These are phyloP conservation scores for Puccinia novopanici DNA, from an alignment of 1,284 basidiomycete genomes.

Conservation along the genomic window DNA sequence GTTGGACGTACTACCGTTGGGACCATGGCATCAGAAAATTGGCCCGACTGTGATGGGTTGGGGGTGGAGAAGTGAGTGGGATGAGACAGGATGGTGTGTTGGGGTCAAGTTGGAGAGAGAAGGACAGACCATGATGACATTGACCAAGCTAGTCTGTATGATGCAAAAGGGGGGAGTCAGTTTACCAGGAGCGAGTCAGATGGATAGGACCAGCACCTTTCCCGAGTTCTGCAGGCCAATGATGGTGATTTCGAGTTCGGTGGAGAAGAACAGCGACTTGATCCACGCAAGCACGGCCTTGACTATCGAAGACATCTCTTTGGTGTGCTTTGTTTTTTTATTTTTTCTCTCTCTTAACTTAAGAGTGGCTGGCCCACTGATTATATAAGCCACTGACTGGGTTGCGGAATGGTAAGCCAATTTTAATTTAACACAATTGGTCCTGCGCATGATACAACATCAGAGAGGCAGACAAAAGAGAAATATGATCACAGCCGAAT, in stretches of 20 bases:
- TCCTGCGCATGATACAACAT: no score
- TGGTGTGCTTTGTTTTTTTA: not conserved
- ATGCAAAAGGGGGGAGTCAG: not conserved
- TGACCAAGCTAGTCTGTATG: constrained; percentile 57
- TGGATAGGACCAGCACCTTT: constrained; percentile 53
- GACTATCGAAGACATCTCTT: constrained; percentile 68
- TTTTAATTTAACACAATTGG: no score
- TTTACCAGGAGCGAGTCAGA: not conserved
- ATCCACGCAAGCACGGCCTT: constrained; percentile 68
- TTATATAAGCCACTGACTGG: no score
- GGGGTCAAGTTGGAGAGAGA: not conserved
- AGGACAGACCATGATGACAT: constrained; percentile 55
- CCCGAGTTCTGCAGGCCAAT: constrained; percentile 76
- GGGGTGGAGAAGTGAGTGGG: not conserved
- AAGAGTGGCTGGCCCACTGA: no score
- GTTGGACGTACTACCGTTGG: constrained; percentile 55
- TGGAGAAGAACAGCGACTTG: constrained; percentile 74
- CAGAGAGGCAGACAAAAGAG: no score
- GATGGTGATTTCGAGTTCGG: constrained; percentile 85
- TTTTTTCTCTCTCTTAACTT: not conserved
- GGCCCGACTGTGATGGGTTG: constrained; percentile 50
- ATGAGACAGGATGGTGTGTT: not conserved
- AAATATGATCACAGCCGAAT: constrained; percentile 32
- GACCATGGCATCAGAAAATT: constrained; percentile 56
- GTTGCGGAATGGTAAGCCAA: no score